Evolutionary conservation across 1,284 basidiomycete genomes (phyloP).

Genomic region (Flammula alnicola): DNA sequence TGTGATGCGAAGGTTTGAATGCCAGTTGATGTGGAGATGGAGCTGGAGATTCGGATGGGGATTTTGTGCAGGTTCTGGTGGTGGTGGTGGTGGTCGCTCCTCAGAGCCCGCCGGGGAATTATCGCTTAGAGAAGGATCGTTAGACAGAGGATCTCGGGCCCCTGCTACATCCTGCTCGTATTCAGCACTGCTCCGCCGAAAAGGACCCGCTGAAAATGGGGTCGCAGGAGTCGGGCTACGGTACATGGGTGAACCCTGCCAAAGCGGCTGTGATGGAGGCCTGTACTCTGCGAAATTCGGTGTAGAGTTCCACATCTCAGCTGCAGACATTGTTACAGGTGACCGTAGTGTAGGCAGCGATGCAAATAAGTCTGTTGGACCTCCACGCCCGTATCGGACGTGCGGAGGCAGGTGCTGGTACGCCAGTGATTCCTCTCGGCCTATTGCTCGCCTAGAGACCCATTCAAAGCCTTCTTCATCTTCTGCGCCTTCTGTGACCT

Average conservation of each 20-base stretch:
- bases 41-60: constrained; percentile 74
- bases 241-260: constrained; percentile 41
- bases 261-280: constrained; percentile 31
- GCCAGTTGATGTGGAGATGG: constrained; percentile 76
- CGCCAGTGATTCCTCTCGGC: constrained; percentile 60
- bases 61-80: constrained; percentile 36
- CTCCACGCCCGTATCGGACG: constrained; percentile 64
- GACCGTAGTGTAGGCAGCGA: constrained; percentile 55
- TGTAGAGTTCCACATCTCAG: constrained; percentile 53
- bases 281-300: constrained; percentile 43
- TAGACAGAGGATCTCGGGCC: constrained; percentile 11
- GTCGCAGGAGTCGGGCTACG: constrained; percentile 45
- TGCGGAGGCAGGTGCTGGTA: constrained; percentile 75
- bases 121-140: constrained; percentile 22
- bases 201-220: constrained; percentile 37
- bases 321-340: constrained; percentile 27
- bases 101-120: constrained; percentile 22
- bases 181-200: constrained; percentile 22
- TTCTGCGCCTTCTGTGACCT: constrained; percentile 54
- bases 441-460: constrained; percentile 69
- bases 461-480: constrained; percentile 78
- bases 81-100: constrained; percentile 22
- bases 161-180: constrained; percentile 13
- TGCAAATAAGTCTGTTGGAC: constrained; percentile 59
- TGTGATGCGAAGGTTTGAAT: constrained; percentile 79